A percentile compares a stretch with the other conserved stretches of the same genome.
Conservation (phyloP, 805 yeast genomes). For the Hermanozyma aechmeae region DNA sequence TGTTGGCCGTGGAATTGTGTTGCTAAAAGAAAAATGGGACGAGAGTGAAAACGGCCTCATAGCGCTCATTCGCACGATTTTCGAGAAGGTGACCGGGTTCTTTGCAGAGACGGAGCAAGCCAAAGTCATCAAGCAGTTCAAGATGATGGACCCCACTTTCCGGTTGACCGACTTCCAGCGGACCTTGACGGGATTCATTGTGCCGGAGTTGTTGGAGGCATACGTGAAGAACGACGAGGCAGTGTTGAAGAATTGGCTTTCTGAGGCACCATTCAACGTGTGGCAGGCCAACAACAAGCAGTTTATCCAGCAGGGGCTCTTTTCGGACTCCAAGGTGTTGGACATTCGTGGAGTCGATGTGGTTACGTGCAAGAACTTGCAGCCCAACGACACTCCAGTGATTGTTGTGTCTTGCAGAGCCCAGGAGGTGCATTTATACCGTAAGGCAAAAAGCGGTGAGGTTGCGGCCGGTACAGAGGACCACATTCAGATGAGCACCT, state of each 20-base stretch:
- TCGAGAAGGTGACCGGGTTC: slow-evolving; percentile 75
- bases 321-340: slow-evolving; percentile 82
- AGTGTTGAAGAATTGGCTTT: slow-evolving; percentile 80
- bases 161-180: slow-evolving; percentile 67
- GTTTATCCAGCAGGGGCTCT: slow-evolving; percentile 81
- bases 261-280: slow-evolving; percentile 94
- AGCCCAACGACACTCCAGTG: slow-evolving; percentile 89
- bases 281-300: slow-evolving; percentile 91
- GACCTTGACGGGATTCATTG: slow-evolving; percentile 82
- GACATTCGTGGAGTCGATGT: slow-evolving; percentile 95
- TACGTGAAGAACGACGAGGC: slow-evolving; percentile 85
- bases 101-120: slow-evolving; percentile 97
- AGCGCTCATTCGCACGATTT: slow-evolving; percentile 66
- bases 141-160: slow-evolving; percentile 84
- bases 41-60: slow-evolving; percentile 91
- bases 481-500: slow-evolving; percentile 84
- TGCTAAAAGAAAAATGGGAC: slow-evolving; percentile 69
- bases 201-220: slow-evolving; percentile 94
- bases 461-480: slow-evolving; percentile 94
- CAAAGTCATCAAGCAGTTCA: slow-evolving; percentile 78
- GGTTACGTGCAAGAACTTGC: slow-evolving; percentile 75
- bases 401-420: slow-evolving; percentile 92
- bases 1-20: slow-evolving; percentile 55
- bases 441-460: slow-evolving; percentile 86
- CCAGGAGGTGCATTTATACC: slow-evolving; percentile 86